phyloP scores from a whole-genome alignment of 2,329 filamentous ascomycete genomes.

The Aspergillus hiratsukae region DNA sequence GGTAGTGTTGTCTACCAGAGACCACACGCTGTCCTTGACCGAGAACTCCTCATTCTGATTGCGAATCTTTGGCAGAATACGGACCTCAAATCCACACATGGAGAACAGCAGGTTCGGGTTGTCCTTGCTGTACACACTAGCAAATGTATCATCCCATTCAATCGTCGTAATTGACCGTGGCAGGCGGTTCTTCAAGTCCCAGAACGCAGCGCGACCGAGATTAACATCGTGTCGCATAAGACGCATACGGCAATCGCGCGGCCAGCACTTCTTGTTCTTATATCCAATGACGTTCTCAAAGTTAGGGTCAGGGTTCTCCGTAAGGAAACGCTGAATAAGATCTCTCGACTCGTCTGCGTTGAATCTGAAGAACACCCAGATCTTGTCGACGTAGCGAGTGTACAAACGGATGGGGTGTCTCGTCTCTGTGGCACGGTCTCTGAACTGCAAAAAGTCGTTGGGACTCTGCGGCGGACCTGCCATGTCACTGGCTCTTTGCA shows the following conservation, averaged over 20 bases:
- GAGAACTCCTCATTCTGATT: slow-evolving; percentile 96
- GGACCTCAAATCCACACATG: slow-evolving; percentile 97
- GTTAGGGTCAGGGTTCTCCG: slow-evolving; percentile 96
- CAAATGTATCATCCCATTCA: slow-evolving; percentile 98
- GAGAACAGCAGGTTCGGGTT: slow-evolving; percentile 96
- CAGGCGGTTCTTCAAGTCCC: slow-evolving; percentile 95
- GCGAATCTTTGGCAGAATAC: slow-evolving; percentile 89
- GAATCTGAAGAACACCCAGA: slow-evolving; percentile 97
- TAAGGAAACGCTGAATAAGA: slow-evolving; percentile 94
- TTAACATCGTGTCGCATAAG: slow-evolving; percentile 99
- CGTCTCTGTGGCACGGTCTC: slow-evolving; percentile 85
- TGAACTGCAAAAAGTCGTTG: slow-evolving; percentile 97
- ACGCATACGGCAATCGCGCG: slow-evolving; percentile 93
- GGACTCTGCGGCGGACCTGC: slow-evolving; percentile 89
- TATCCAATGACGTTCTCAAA: slow-evolving; percentile 99
- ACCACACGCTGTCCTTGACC: slow-evolving; percentile 98
- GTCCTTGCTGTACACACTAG: slow-evolving; percentile 95
- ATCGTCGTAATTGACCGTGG: slow-evolving; percentile 94
- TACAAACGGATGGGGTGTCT: slow-evolving; percentile 96
- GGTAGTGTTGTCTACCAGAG: slow-evolving; percentile 88
- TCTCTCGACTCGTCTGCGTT: slow-evolving; percentile 90
- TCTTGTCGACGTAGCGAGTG: slow-evolving; percentile 94
- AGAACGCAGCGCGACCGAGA: slow-evolving; percentile 93
- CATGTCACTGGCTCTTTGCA: slow-evolving; percentile 96
- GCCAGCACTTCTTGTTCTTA: slow-evolving; percentile 99